A percentile compares a stretch with the other conserved stretches of the same genome.
These are phyloP conservation scores for Chlamydomonas applanata DNA, from an alignment of 139 green algal species.

Conservation along the genomic window DNA sequence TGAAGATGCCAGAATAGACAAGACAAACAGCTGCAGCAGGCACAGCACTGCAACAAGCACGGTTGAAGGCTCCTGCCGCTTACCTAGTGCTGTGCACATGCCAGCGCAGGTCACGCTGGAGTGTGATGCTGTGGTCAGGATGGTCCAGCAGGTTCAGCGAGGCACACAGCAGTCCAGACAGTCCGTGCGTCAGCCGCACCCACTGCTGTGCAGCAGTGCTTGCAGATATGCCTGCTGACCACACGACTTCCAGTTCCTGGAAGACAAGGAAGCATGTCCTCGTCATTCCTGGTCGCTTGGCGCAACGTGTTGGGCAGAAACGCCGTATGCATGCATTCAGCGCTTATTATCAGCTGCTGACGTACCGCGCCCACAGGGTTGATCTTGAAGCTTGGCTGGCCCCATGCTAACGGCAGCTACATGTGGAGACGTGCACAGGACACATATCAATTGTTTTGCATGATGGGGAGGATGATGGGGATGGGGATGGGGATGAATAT, in stretches of 20 bases:
- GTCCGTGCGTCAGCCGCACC: constrained; percentile 42
- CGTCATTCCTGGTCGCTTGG: too few species aligned
- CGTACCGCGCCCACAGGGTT: constrained; percentile 21
- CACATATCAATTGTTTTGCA: neutral
- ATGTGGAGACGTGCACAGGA: neutral
- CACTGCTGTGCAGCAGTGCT: neutral
- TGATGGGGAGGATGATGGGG: neutral
- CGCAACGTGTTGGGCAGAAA: too few species aligned
- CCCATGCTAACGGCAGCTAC: constrained; percentile 14
- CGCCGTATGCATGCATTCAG: neutral
- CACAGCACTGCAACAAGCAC: too few species aligned
- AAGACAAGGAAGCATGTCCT: neutral
- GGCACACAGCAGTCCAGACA: constrained; percentile 67
- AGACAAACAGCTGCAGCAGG: neutral
- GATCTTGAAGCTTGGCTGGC: constrained; percentile 4
- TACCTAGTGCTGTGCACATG: neutral
- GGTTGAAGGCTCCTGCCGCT: too few species aligned
- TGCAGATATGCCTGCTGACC: neutral
- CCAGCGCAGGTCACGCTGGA: neutral
- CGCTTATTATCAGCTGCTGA: neutral
- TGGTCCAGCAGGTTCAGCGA: constrained; percentile 47
- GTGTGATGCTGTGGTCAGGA: neutral
- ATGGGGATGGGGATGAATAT: too few species aligned
- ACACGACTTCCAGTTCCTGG: neutral
- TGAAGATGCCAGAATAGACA: neutral